phyloP scores from a whole-genome alignment of 805 yeast genomes.

The Teunomyces aglyptinius region DNA sequence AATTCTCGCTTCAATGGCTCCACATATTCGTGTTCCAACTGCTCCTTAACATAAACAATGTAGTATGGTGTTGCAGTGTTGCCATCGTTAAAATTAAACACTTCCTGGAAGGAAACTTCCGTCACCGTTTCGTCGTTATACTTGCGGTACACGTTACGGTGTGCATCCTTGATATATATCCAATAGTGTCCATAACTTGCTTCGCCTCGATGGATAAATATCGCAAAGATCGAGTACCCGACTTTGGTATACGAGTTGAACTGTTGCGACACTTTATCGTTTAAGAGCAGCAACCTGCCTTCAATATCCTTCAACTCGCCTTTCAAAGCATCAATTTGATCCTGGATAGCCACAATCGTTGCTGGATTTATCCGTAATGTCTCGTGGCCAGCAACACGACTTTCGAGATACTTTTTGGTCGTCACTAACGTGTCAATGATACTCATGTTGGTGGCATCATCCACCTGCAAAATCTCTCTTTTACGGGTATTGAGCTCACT shows the following conservation, averaged over 20 bases:
- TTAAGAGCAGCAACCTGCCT: slow-evolving; percentile 42
- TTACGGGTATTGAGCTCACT: slow-evolving; percentile 37
- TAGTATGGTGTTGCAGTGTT: slow-evolving; percentile 95
- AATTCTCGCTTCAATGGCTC: slow-evolving; percentile 60
- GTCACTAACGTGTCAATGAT: slow-evolving; percentile 47
- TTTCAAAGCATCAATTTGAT: slow-evolving; percentile 47
- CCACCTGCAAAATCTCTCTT: slow-evolving; percentile 43
- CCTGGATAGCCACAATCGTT: slow-evolving; percentile 48
- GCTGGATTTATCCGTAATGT: slow-evolving; percentile 38
- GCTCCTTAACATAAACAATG: slow-evolving; percentile 76
- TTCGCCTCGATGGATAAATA: slow-evolving; percentile 93
- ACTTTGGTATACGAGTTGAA: slow-evolving; percentile 59
- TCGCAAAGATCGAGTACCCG: slow-evolving; percentile 84
- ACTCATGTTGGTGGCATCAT: slow-evolving; percentile 33
- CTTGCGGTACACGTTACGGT: slow-evolving; percentile 68
- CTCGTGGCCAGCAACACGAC: slow-evolving; percentile 37
- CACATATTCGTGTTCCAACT: slow-evolving; percentile 48
- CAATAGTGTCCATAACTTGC: slow-evolving; percentile 97
- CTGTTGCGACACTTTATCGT: slow-evolving; percentile 52
- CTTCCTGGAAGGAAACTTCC: slow-evolving; percentile 65
- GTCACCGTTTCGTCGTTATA: slow-evolving; percentile 96
- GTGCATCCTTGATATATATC: slow-evolving; percentile 84
- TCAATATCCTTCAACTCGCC: slow-evolving; percentile 44
- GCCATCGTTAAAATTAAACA: slow-evolving; percentile 60
- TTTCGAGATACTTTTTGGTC: slow-evolving; percentile 55